phyloP scores from a whole-genome alignment of 345 rosid species.

The Punica granatum region DNA sequence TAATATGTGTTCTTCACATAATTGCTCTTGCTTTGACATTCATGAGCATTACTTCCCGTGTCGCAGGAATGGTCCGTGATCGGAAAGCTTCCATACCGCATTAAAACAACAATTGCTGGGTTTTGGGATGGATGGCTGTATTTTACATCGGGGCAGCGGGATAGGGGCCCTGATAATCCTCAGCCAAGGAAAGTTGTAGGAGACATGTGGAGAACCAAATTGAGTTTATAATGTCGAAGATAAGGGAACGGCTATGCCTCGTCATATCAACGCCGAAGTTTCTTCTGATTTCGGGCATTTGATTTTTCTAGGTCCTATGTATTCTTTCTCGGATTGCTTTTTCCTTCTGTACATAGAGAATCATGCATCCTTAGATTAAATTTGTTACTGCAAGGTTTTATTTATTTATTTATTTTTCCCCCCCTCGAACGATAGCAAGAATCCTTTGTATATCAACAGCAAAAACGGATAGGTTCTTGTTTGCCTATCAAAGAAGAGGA shows the following conservation, averaged over 20 bases:
- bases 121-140: constrained; percentile 77
- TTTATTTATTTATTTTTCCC: no score
- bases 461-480: no score
- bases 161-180: constrained; percentile 76
- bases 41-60: background rate
- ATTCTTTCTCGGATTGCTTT: background rate
- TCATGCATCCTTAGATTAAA: background rate
- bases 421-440: no score
- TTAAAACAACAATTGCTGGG: constrained; percentile 61
- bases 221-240: constrained; percentile 28
- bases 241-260: background rate
- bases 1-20: background rate
- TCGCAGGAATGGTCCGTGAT: constrained; percentile 81
- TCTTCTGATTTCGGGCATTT: background rate
- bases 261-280: background rate
- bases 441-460: no score
- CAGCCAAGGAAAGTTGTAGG: constrained; percentile 66
- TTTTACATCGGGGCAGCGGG: constrained; percentile 80
- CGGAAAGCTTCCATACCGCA: constrained; percentile 70
- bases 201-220: constrained; percentile 78
- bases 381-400: background rate
- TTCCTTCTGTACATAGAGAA: background rate
- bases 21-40: background rate
- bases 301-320: background rate
- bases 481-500: no score